A percentile compares a stretch with the other conserved stretches of the same genome.
Evolutionary conservation across 1,284 basidiomycete species (phyloP).

Genomic region (Calocybe gambosa): DNA sequence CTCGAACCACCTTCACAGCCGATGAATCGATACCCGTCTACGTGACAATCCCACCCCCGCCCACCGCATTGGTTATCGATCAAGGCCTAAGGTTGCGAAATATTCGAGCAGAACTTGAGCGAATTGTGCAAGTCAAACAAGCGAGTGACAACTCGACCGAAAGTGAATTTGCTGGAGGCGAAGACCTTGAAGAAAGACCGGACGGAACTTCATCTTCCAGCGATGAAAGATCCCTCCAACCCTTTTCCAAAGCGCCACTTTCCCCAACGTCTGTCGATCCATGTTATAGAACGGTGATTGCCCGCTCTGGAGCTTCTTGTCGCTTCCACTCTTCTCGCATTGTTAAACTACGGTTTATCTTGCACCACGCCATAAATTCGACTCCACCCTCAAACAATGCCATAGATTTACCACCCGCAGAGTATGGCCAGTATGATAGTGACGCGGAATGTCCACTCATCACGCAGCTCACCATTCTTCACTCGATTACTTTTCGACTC

Average conservation of each 20-base stretch:
- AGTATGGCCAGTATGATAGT: conserved; percentile 40
- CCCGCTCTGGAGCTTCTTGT: conserved; percentile 73
- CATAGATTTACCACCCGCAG: conserved; percentile 33
- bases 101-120: conserved; percentile 65
- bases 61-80: conserved; percentile 55
- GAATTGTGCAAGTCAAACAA: conserved; percentile 48
- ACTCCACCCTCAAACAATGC: conserved; percentile 45
- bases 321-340: conserved; percentile 66
- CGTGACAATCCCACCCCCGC: conserved; percentile 67
- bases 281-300: conserved; percentile 47
- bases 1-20: conserved; percentile 59
- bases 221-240: conserved; percentile 24
- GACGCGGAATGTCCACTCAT: conserved; percentile 67
- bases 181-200: background rate
- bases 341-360: conserved; percentile 63
- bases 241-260: conserved; percentile 35
- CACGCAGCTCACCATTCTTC: conserved; percentile 68
- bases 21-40: conserved; percentile 72
- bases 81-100: conserved; percentile 67
- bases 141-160: conserved; percentile 20
- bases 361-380: conserved; percentile 54
- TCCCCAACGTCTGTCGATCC: conserved; percentile 34
- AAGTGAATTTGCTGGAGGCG: background rate
- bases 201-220: conserved; percentile 20
- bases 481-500: conserved; percentile 62